Evolutionary conservation across 169 alveolate species (phyloP).

Genomic region (Cryptosporidium andersoni): DNA sequence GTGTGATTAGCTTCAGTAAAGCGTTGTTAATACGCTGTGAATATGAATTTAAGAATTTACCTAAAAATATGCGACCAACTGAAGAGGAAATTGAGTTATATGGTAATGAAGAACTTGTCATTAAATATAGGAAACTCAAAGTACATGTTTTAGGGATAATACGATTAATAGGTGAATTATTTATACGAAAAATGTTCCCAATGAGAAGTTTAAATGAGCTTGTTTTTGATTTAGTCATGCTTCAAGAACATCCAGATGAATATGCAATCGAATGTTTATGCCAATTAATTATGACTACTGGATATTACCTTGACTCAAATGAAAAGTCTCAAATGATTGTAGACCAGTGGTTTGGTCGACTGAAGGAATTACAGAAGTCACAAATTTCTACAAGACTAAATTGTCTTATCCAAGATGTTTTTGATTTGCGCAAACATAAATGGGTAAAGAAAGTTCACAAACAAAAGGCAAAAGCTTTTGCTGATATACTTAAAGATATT

Average conservation of each 20-base stretch:
- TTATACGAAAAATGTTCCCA: conserved; percentile 86
- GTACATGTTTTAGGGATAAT: conserved; percentile 87
- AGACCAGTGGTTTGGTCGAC: conserved; percentile 91
- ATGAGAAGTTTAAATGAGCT: conserved; percentile 86
- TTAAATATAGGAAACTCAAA: conserved; percentile 76
- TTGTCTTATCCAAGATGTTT: conserved; percentile 88
- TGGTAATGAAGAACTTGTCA: conserved; percentile 37
- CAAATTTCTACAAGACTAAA: conserved; percentile 84
- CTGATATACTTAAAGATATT: conserved; percentile 85
- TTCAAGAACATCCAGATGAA: conserved; percentile 87
- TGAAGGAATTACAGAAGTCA: conserved; percentile 83
- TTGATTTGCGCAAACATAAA: conserved; percentile 87
- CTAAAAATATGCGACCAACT: conserved; percentile 60
- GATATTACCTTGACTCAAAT: conserved; percentile 87
- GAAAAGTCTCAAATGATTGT: conserved; percentile 83
- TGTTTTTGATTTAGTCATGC: conserved; percentile 86
- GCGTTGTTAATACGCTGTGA: conserved; percentile 59
- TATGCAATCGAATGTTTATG: conserved; percentile 88
- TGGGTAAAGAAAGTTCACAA: conserved; percentile 90
- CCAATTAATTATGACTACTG: conserved; percentile 86
- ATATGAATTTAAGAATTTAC: conserved; percentile 62
- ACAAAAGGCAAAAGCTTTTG: conserved; percentile 89
- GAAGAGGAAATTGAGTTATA: conserved; percentile 49
- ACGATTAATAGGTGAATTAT: conserved; percentile 88
- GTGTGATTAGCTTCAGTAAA: conserved; percentile 76